Evolutionary conservation across 345 rosid genomes (phyloP), one percentile per base, ranked within the genome.

Genomic region (Arabis hirsuta): DNA sequence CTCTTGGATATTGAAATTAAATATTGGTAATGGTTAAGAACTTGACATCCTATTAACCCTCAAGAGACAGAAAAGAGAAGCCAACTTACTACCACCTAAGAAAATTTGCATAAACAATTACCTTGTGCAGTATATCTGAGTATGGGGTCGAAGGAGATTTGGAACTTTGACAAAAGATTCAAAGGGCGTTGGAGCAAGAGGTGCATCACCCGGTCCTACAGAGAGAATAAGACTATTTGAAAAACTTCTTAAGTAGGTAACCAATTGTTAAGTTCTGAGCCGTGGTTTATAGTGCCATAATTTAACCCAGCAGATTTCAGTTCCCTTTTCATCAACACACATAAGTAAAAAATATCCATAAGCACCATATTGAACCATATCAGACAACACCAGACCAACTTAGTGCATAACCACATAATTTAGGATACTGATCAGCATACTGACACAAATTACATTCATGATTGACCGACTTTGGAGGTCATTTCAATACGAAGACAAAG

Each of bases 141-240:
- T 90, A 77, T 88, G 96, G 19, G 96, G 99, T 13, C 97, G 90
- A 32, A 95, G 77, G 71, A 88, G 93, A 69, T 84, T 91, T 39
- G 99, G 96, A 81, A 95, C 99, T 87, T 91, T 91, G 69, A 91
- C 84, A 82, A 95, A 95, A 76, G 97, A 88, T 79, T 88, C 97
- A 24, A 95, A 90, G 73, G 90, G 87, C 38, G 86, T 82, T 73
- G 97, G 91, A 54, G 89, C 97, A 73, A 95, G 92, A 65, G 99
- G 99, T 39, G 90, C 87, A 69, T 95, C 99, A 24, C 79, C 87
- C 12, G 96, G 99, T 64, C 97, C 97, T 91, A 62, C 24, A 67
- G 8, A 39, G 56, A 72, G 67, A 62, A 55, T 71, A 66, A 53
- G 63, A 63, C 32, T 42, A 13, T 44, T 66, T 53, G 47, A 70